These are phyloP conservation scores for Calycina herbarum DNA, from an alignment of 2,329 filamentous ascomycete genomes.

Conservation along the genomic window DNA sequence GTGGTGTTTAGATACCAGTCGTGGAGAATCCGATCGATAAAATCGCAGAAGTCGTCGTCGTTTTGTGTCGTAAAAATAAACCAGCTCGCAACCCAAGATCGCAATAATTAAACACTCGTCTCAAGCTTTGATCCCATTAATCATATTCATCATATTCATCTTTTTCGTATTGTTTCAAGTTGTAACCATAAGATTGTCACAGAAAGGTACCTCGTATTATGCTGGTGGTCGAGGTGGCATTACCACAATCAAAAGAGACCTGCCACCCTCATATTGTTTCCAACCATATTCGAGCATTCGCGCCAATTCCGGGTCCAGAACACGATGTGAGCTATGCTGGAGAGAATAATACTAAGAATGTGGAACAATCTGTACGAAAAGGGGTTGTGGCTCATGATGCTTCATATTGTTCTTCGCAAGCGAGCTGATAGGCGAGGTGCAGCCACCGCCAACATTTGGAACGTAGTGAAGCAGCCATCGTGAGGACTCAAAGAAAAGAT, in stretches of 20 bases:
- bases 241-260: not conserved
- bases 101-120: not conserved
- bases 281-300: constrained; percentile 13
- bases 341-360: constrained; percentile 24
- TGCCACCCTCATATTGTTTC: constrained; percentile 24
- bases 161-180: not conserved
- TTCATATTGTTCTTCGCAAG: constrained; percentile 32
- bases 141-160: not conserved
- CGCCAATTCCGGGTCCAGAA: constrained; percentile 1
- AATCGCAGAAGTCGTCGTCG: not conserved
- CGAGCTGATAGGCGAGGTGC: constrained; percentile 8
- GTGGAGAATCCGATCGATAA: not conserved
- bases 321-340: too few species aligned
- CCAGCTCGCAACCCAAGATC: not conserved
- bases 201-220: too few species aligned
- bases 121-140: not conserved
- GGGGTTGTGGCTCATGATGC: constrained; percentile 11
- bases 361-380: constrained; percentile 14
- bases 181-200: too few species aligned
- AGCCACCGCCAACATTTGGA: not conserved
- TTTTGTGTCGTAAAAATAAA: not conserved
- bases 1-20: too few species aligned
- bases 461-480: not conserved
- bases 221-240: too few species aligned
- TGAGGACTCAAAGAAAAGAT: constrained; percentile 2